Percentiles rank a stretch among this genome's conserved stretches.
Evolutionary conservation across 495 filamentous ascomycete genomes (phyloP).

Genomic region (Aspergillus sclerotioniger): DNA sequence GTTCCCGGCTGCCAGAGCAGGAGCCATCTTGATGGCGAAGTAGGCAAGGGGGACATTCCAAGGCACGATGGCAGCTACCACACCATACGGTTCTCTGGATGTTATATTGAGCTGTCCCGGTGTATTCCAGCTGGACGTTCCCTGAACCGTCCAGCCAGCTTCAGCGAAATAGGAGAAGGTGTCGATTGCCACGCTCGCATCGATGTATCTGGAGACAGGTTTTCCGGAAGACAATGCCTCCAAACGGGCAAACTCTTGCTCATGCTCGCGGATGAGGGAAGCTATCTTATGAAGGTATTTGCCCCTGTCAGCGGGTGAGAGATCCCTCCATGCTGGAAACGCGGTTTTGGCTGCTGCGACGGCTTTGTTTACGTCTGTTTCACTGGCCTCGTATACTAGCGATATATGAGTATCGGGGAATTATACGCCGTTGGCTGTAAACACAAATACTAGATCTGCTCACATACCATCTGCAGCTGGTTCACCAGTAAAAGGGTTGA

Average conservation of each 20-base stretch:
- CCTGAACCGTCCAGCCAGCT: constrained; percentile 32
- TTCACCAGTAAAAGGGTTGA: constrained; percentile 45
- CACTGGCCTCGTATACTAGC: constrained; percentile 45
- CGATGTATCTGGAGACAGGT: constrained; percentile 28
- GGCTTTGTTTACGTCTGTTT: constrained; percentile 54
- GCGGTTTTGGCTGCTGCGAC: constrained; percentile 59
- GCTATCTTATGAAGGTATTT: constrained; percentile 52
- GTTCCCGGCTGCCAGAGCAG: constrained; percentile 56
- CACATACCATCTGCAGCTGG: constrained; percentile 37
- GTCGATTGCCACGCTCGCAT: constrained; percentile 20
- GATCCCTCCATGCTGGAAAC: constrained; percentile 55
- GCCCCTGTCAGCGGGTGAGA: constrained; percentile 42
- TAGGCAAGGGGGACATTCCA: constrained; percentile 33
- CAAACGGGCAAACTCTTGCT: constrained; percentile 51
- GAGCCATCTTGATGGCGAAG: constrained; percentile 50
- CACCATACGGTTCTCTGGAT: constrained; percentile 32
- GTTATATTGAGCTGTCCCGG: constrained; percentile 52
- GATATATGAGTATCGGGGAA: not conserved
- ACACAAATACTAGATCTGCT: not conserved
- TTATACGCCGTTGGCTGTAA: not conserved
- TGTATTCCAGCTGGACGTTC: constrained; percentile 58
- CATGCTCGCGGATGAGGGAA: constrained; percentile 42
- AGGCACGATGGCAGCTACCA: constrained; percentile 34
- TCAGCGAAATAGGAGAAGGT: constrained; percentile 29
- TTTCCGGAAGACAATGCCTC: constrained; percentile 31